Evolutionary conservation across 1,284 basidiomycete genomes (phyloP), one percentile per base, ranked within the genome.

Genomic region (Ustilago loliicola): DNA sequence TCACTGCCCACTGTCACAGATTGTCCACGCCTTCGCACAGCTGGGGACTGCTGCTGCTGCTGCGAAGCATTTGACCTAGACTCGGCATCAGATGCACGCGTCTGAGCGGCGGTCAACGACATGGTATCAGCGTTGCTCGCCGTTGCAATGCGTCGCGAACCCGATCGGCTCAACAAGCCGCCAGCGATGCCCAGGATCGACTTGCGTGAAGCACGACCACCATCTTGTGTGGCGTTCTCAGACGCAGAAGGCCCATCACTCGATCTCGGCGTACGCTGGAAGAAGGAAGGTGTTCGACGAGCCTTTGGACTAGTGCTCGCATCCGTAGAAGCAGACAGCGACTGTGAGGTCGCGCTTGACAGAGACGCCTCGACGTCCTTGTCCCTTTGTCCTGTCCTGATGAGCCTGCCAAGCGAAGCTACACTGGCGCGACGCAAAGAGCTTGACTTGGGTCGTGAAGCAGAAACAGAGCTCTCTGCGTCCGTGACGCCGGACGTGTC

Each of bases 171-270:
- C 27, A 79, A 65, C 27, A 79, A 54, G 21, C 72, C 72, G 25
- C 77, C 77, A 13, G 78, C 77, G 5, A 82, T 55, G 32, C 80
- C 81, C 30, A 83, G 15, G 15, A 83, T 69, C 15, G 81, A 83
- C 71, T 81, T 83, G 60, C 81, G 76, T n/a, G 80, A 81, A 13
- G 72, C 56, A 23, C 80, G 74, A 10, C 80, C 80, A 27, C 68
- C 71, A 23, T 72, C 65, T 17, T 72, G 65, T 27, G 66, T 56
- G 48, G 40, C 62, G 0, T 34, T 30, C 10, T 80, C 71, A 11
- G 48, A 15, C 6, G 63, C 40, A 29, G 64, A 30, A 2, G 57
- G 50, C 21, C 64, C 60, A 40, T 74, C 78, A 55, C 58, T 79
- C 6, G 75, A 77, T 42, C 71, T 73, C 19, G 71, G 64, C 29